phyloP scores from a whole-genome alignment of 192 early-diverging fungal species.

The Backusella liffmaniae region DNA sequence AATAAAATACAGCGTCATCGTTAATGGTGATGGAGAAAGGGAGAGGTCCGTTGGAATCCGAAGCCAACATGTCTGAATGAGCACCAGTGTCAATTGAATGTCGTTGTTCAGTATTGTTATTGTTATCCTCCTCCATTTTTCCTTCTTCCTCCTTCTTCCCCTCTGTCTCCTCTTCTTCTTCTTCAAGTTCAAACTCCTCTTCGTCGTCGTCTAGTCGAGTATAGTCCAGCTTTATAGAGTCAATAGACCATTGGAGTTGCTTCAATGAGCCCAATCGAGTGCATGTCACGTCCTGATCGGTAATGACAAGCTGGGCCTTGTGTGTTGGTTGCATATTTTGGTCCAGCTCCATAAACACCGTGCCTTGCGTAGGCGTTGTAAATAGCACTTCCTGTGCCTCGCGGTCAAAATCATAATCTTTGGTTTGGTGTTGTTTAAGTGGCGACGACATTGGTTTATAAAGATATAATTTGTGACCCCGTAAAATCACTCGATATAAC shows the following conservation, averaged over 20 bases:
- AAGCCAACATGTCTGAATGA: neutral
- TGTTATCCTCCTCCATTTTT: neutral
- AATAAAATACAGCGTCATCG: neutral
- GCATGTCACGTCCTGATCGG: neutral
- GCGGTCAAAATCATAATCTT: conserved; percentile 14
- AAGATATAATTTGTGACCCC: conserved; percentile 74
- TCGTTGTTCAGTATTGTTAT: neutral
- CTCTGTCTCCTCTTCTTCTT: neutral
- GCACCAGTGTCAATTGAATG: neutral
- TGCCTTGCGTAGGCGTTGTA: conserved; percentile 10
- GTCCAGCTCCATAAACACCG: conserved; percentile 20
- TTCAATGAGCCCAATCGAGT: neutral
- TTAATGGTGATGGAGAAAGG: neutral
- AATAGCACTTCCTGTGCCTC: conserved; percentile 11
- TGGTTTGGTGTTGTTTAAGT: conserved; percentile 5
- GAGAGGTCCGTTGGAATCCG: conserved; percentile 5
- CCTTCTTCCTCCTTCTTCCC: neutral
- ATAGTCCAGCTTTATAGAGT: neutral
- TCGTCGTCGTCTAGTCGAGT: neutral
- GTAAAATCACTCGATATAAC: conserved; percentile 68
- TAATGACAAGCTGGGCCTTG: neutral
- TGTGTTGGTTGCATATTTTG: neutral
- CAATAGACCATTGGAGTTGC: neutral
- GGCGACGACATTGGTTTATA: conserved; percentile 63
- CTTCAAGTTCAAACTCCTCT: neutral